Base-by-base conservation (phyloP, 2,329 filamentous ascomycete species). In the Macroventuria anomochaeta region DNA sequence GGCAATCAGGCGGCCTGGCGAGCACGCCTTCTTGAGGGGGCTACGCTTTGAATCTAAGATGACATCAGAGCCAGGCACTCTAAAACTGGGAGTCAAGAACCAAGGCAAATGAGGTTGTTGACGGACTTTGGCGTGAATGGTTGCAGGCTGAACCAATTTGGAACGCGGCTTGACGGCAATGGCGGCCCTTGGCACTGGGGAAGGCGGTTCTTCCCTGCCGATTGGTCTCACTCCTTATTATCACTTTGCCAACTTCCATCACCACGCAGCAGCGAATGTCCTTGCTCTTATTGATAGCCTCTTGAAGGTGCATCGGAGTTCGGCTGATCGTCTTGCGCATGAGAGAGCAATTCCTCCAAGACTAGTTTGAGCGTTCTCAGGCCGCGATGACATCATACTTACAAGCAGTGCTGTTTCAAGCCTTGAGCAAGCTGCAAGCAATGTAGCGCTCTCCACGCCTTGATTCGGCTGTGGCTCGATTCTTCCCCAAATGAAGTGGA, bases 151-250 rank as follows among this genome's bases (percentile, higher is more conserved):
- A 32, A 43, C 43, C 25, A 15, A 48, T 39, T 53, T 53, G 38
- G 38, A 44, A 48, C 43, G 32, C 51, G 51, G 44, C 43, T 53
- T 42, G 32, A 51, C 47, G 47, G 47, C 47, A 51, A 51, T 38
- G 47, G 47, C 47, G 39, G 47, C 26, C 31, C 38, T 44, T 51
- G 47, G 47, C 47, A 31, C 46, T 50, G 46, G 51, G 39, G 43
- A 43, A 43, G 43, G 44, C 33, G 50, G 51, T 43, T 43, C 38
- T 39, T 39, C 51, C 43, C 33, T 48, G 44, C 28, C 17, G 21
- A 20, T 38, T 31, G n/a, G 47, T 20, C 28, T 37, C 25, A 43
- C 15, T 29, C 37, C 25, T 29, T 32, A 26, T 28, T 25, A 31
- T 43, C 20, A 32, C 31, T 5, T 36, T 48, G 51, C 51, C 44